Base-by-base conservation (phyloP, 257 asterid genomes). In the Avicennia marina region DNA sequence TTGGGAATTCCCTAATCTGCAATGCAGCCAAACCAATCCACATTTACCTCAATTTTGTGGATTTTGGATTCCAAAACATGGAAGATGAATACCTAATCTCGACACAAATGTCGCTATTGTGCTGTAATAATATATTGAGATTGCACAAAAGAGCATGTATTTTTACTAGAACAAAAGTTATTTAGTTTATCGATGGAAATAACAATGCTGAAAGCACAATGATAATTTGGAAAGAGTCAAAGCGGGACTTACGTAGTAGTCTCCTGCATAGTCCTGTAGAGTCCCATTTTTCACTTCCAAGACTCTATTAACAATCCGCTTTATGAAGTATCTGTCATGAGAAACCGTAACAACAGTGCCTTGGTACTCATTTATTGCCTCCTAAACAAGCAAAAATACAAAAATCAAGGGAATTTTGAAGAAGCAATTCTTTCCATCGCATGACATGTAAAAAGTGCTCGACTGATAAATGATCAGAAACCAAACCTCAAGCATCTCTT, bases 401-500 rank as follows among this genome's bases (percentile, higher is more conserved):
- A 56, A 58, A 54, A 25, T 11, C 29, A 11, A 34, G 39, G 32
- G 27, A 58, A 51, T 68, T 31, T 18, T 24, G 45, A 61, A 50
- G 42, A 40, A 34, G 46, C 12, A 61, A 43, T 21, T 25, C 15
- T 31, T 54, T n/a, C 19, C 27, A 1, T 38, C 24, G 39, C 16
- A 40, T 18, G 21, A 59, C 18, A 34, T 9, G 45, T n/a, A 24
- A 44, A 16, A 13, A 40, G 32, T 9, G 25, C 5, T 34, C 51
- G 17, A 29, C 32, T 11, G 38, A n/a, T n/a, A n/a, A 57, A 20
- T 34, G 49, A 62, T 47, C 27, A 49, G 38, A 65, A 65, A 26
- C 8, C 62, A 29, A 70, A 87, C 98, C 94, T 91, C 98, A 21
- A 91, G 98, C 98, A 91, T 91, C 81, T 91, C 98, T 76, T 91